Evolutionary conservation across 179 eudicot species (phyloP).

Genomic region (Amaranthus tricolor): DNA sequence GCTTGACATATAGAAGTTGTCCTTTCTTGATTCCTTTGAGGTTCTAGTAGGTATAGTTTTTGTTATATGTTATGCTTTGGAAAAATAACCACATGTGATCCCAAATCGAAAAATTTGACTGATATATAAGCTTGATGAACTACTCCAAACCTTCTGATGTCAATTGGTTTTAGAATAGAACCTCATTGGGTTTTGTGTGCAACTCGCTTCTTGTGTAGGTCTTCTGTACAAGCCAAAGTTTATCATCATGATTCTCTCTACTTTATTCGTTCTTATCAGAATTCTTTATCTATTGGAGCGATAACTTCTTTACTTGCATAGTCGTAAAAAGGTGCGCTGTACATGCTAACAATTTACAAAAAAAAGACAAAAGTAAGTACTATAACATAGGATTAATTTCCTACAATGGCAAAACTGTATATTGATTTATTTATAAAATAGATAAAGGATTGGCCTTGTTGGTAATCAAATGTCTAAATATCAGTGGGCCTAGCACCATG

Average conservation of each 20-base stretch:
- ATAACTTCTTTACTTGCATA: background rate
- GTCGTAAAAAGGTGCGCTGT: background rate
- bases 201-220: too few relatives aligned
- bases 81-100: too few relatives aligned
- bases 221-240: too few relatives aligned
- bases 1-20: background rate
- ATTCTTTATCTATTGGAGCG: background rate
- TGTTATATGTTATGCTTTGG: background rate
- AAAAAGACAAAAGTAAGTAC: background rate
- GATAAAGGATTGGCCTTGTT: background rate
- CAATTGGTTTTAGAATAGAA: too few relatives aligned
- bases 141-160: too few relatives aligned
- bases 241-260: background rate
- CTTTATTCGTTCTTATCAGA: background rate
- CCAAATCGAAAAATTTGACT: too few relatives aligned
- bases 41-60: background rate
- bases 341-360: background rate
- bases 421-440: background rate
- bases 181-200: too few relatives aligned
- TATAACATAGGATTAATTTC: too few relatives aligned
- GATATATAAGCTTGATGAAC: too few relatives aligned
- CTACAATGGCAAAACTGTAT: too few relatives aligned
- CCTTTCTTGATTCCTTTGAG: background rate
- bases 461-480: background rate
- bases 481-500: background rate